These are phyloP conservation scores for Psilocybe sp. DNA, from an alignment of 768 basidiomycete genomes.

Conservation along the genomic window DNA sequence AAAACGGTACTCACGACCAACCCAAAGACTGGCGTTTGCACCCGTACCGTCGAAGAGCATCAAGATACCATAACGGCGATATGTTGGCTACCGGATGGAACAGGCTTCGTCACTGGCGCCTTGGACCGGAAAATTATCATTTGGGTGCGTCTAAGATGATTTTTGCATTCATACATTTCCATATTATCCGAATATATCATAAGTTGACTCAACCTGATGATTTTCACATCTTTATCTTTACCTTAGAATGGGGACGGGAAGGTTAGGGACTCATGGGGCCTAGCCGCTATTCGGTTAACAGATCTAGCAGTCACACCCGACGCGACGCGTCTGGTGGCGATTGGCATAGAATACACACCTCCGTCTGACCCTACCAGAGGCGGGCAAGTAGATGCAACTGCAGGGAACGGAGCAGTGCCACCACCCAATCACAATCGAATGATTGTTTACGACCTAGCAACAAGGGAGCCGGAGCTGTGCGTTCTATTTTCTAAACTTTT, in stretches of 20 bases:
- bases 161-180: slow-evolving; percentile 6
- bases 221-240: slow-evolving; percentile 14
- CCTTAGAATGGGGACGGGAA: slow-evolving; percentile 73
- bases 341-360: slow-evolving; percentile 56
- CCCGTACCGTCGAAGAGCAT: slow-evolving; percentile 68
- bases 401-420: slow-evolving; percentile 24
- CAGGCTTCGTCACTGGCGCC: slow-evolving; percentile 86
- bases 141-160: slow-evolving; percentile 58
- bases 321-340: slow-evolving; percentile 77
- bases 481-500: slow-evolving; percentile 26
- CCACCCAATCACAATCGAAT: slow-evolving; percentile 39
- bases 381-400: slow-evolving; percentile 15
- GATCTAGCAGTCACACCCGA: slow-evolving; percentile 89
- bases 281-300: slow-evolving; percentile 74
- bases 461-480: slow-evolving; percentile 67
- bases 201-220: slow-evolving; percentile 7
- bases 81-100: slow-evolving; percentile 84
- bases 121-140: slow-evolving; percentile 80
- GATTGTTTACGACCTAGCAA: slow-evolving; percentile 73
- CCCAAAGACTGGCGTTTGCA: slow-evolving; percentile 68
- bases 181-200: slow-evolving; percentile 12
- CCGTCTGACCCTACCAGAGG: slow-evolving; percentile 13
- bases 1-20: slow-evolving; percentile 10
- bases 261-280: slow-evolving; percentile 65
- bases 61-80: slow-evolving; percentile 83